Conservation (phyloP, 2,329 filamentous ascomycete species). For the Cladophialophora bantiana region DNA sequence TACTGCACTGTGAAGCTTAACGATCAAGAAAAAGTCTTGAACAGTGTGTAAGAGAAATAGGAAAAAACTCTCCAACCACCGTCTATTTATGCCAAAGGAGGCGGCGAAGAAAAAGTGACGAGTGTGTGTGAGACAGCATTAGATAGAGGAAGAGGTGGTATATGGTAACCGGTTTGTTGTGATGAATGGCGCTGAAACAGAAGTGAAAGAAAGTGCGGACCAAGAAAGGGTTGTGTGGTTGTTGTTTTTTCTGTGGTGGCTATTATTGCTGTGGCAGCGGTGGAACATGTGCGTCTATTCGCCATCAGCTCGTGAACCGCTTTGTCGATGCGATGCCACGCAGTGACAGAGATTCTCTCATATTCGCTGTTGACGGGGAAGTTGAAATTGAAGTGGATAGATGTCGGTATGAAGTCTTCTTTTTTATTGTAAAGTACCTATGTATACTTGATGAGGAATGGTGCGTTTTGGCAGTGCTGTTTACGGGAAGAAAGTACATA, state of each 20-base stretch:
- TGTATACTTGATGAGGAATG: not conserved
- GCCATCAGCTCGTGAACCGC: not conserved
- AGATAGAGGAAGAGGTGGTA: not conserved
- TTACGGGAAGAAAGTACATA: not conserved
- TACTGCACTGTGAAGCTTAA: not conserved
- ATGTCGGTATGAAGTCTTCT: not conserved
- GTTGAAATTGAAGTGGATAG: not conserved
- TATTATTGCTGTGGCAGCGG: no score
- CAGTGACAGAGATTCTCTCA: not conserved
- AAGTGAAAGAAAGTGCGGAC: not conserved
- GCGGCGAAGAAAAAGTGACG: not conserved
- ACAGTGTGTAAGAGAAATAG: no score
- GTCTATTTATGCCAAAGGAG: not conserved
- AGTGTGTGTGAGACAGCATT: not conserved
- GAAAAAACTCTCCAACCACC: not conserved
- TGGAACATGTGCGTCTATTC: not conserved
- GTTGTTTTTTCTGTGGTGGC: not conserved
- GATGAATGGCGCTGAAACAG: not conserved
- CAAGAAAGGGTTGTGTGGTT: not conserved
- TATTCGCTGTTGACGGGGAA: not conserved
- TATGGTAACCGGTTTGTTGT: not conserved
- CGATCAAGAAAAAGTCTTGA: not conserved
- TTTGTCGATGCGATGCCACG: not conserved
- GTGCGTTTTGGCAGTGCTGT: not conserved
- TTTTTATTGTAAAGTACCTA: no score